Evolutionary conservation across 139 green algal genomes (phyloP), one percentile per base, ranked within the genome.

Genomic region (Volvox reticuliferus): DNA sequence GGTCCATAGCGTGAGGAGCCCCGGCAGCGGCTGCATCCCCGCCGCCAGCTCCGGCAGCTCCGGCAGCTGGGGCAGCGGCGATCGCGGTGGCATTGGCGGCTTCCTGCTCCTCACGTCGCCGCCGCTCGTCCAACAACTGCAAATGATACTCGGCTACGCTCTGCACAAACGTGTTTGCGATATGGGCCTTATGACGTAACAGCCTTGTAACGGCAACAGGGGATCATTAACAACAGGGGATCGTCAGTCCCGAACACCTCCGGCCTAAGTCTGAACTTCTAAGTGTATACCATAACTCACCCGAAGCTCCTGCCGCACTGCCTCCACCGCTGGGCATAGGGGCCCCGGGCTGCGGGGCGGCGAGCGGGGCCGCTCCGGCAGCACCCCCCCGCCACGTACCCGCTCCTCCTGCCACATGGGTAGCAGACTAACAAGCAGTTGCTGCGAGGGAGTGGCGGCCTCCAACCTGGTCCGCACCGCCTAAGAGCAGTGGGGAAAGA

Each of bases 351-450:
- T 37, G 71, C 97, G 95, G 0, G 89, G 91, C 32, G 96, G 97
- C 1, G 89, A 94, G 50, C 93, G 28, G 5, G 96, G 95, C 26
- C 93, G 93, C 21, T 83, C 61, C 13, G 95, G 95, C 32, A 95
- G 91, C 62, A 36, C n/a, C 22, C 93, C 92, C 1, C 88, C 94
- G 21, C 93, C 89, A 18, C 97, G 92, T 76, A 69, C 87, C 75
- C 88, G 86, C 93, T 99, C 96, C 86, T 98, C 97, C 30, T 96
- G 94, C 98, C 98, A 99, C 94, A 99, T 99, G 30, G 96, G 96
- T 12, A 96, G 85, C 91, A 99, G 94, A 30, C 93, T 97, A 44
- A 97, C 93, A 35, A 99, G 95, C 87, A 99, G 94, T 35, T 95
- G 93, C 67, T 95, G 55, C 14, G 96, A 93, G 2, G 87, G 83